Evolutionary conservation across 202 grass and related monocot genomes (phyloP).

Genomic region (Brachypodium distachyon): DNA sequence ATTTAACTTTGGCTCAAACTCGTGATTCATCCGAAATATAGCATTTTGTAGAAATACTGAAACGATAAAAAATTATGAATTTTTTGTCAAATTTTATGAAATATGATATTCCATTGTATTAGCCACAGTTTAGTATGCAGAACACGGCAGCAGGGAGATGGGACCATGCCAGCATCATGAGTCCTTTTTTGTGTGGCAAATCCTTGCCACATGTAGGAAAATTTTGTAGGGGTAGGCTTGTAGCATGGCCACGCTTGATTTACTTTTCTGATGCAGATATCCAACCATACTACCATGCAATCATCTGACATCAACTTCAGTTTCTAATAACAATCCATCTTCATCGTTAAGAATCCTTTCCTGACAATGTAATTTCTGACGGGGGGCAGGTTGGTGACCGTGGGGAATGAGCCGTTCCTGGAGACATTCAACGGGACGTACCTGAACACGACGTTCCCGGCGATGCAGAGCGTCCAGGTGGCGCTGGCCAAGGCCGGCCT

Average conservation of each 20-base stretch:
- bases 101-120: not conserved
- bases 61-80: too few relatives aligned
- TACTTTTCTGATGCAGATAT: constrained; percentile 7
- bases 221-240: not conserved
- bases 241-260: not conserved
- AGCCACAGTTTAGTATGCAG: not conserved
- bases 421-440: constrained; percentile 63
- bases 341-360: too few relatives aligned
- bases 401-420: constrained; percentile 92
- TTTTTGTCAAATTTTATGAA: too few relatives aligned
- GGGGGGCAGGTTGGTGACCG: constrained; percentile 54
- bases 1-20: too few relatives aligned
- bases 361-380: not conserved
- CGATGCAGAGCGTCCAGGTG: constrained; percentile 81
- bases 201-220: too few relatives aligned
- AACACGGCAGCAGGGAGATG: not conserved
- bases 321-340: not conserved
- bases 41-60: too few relatives aligned
- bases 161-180: not conserved
- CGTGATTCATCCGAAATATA: too few relatives aligned
- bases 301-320: not conserved
- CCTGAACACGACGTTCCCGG: constrained; percentile 73
- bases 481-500: constrained; percentile 72
- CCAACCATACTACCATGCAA: not conserved
- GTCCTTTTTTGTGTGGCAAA: too few relatives aligned